Evolutionary conservation across 1,284 basidiomycete genomes (phyloP).

Genomic region (Exobasidium rhododendri): DNA sequence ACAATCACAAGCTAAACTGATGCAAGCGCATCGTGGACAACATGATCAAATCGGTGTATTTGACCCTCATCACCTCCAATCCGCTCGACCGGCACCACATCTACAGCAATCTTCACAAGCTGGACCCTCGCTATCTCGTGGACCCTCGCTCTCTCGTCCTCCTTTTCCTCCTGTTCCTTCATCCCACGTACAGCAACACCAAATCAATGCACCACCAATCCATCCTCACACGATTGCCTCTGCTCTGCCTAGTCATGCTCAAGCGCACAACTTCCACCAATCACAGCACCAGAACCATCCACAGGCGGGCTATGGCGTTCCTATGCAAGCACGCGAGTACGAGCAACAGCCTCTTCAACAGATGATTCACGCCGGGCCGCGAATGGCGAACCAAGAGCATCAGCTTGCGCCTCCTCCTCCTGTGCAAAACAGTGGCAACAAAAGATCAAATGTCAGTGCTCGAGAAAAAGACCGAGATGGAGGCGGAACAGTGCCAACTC

Average conservation of each 20-base stretch:
- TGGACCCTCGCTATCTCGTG: conserved; percentile 4
- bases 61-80: background rate
- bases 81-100: background rate
- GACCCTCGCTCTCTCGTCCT: background rate
- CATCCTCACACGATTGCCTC: conserved; percentile 7
- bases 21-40: no score
- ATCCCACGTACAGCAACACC: background rate
- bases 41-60: background rate
- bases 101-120: background rate
- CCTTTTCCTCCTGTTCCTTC: no score
- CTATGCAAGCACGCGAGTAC: background rate
- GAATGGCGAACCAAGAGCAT: background rate
- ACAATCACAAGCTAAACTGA: background rate
- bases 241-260: background rate
- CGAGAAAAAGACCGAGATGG: background rate
- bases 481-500: background rate
- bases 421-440: background rate
- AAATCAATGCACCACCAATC: background rate
- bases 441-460: background rate
- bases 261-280: background rate
- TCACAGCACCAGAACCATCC: background rate
- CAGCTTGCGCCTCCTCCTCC: background rate
- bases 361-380: background rate
- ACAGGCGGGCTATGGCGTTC: background rate
- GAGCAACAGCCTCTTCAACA: background rate